phyloP scores from a whole-genome alignment of 2,329 filamentous ascomycete genomes.

The Talaromyces funiculosus region DNA sequence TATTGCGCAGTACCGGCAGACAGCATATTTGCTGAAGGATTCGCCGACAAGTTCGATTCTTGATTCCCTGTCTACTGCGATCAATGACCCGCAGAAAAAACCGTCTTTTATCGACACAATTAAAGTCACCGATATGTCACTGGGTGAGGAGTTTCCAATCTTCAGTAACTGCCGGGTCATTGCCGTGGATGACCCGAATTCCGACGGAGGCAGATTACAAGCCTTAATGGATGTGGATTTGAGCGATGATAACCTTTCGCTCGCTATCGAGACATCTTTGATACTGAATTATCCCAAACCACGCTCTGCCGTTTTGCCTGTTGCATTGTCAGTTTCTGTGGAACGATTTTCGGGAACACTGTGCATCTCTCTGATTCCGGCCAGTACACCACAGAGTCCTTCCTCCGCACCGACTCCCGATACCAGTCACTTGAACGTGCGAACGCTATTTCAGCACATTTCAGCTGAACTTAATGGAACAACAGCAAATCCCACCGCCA shows the following conservation, averaged over 20 bases:
- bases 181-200: constrained; percentile 57
- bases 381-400: constrained; percentile 38
- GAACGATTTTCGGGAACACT: constrained; percentile 92
- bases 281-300: constrained; percentile 92
- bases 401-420: constrained; percentile 26
- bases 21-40: constrained; percentile 79
- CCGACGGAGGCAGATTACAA: constrained; percentile 71
- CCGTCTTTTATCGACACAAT: constrained; percentile 94
- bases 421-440: constrained; percentile 2
- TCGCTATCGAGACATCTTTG: constrained; percentile 90
- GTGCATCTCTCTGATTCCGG: constrained; percentile 86
- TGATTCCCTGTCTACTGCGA: constrained; percentile 70
- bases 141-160: constrained; percentile 96
- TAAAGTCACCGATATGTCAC: constrained; percentile 82
- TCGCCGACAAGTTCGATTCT: constrained; percentile 58
- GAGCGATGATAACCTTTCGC: constrained; percentile 82
- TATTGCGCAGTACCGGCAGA: constrained; percentile 87
- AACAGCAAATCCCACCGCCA: constrained; percentile 31
- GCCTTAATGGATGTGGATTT: constrained; percentile 96
- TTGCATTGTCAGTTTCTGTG: constrained; percentile 85
- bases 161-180: constrained; percentile 98
- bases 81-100: constrained; percentile 81
- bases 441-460: constrained; percentile 7
- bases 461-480: constrained; percentile 13
- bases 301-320: constrained; percentile 79